Evolutionary conservation across 2,329 filamentous ascomycete species (phyloP), one percentile per base, ranked within the genome.

Genomic region (Paracamarosporium sp.): DNA sequence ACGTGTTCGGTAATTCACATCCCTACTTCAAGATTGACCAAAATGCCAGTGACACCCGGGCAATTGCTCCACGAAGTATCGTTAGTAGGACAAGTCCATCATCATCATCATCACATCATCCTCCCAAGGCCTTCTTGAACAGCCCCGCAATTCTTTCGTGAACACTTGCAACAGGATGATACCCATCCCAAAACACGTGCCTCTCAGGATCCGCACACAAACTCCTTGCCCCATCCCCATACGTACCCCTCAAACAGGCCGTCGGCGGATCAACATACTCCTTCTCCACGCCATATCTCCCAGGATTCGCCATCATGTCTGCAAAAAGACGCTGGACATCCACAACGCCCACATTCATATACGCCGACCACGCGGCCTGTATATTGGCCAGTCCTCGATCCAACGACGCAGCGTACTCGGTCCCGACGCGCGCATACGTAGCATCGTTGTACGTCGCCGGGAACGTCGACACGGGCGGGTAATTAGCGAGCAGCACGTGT

Each of bases 231-330:
- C 53, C 56, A 13, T 48, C 54, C 31, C 58, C 56, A n/a, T 48
- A 55, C 44, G 54, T 61, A 7, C 56, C 59, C 15, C 59, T 53
- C 15, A 51, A 50, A 41, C 38, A 53, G 22, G 36, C 28, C 25
- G 31, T 35, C n/a, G 45, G 45, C 30, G 28, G 45, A 47, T 47
- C 45, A 6, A 35, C 30, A 24, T 24, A 24, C 7, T 30, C n/a
- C 30, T 7, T 30, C 4, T 24, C 20, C n/a, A 35, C 17, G 3
- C 45, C 45, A 17, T 47, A 47, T 30, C 13, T 13, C 27, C 24
- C 17, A n/a, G 44, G 28, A 6, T 24, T 11, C n/a, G 6, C 17
- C 6, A 47, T n/a, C 6, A 47, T 22, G 17, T 47, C 44, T 9
- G 13, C 44, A 47, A 47, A 44, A 20, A 44, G n/a, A 15, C 22